phyloP scores from a whole-genome alignment of 2,329 filamentous ascomycete genomes.

The Cephalotrichum gorgonifer region DNA sequence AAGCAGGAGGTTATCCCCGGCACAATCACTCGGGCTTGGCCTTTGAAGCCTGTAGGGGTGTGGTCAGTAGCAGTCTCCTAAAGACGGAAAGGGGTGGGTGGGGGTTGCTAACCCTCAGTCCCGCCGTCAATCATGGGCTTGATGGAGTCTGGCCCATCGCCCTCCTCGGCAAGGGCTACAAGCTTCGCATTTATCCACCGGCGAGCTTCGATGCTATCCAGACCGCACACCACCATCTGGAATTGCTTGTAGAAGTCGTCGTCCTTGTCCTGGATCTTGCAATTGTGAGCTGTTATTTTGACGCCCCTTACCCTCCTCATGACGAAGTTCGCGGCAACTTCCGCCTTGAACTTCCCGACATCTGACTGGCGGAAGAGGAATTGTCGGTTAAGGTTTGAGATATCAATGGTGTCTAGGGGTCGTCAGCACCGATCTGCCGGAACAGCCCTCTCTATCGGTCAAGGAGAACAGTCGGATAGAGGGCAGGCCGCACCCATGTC shows the following conservation, averaged over 20 bases:
- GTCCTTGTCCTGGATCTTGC: slow-evolving; percentile 93
- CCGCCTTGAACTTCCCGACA: slow-evolving; percentile 88
- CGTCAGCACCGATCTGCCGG: slow-evolving; percentile 3
- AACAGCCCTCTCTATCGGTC: neutral
- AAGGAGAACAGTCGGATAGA: neutral
- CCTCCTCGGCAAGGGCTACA: slow-evolving; percentile 75
- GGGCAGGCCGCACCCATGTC: slow-evolving; percentile 68
- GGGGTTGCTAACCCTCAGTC: slow-evolving; percentile 57
- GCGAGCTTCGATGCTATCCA: slow-evolving; percentile 96
- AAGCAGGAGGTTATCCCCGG: slow-evolving; percentile 93
- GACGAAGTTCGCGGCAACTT: slow-evolving; percentile 85
- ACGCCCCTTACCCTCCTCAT: slow-evolving; percentile 83
- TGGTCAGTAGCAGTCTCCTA: neutral
- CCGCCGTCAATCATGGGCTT: slow-evolving; percentile 95
- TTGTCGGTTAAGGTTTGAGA: slow-evolving; percentile 94
- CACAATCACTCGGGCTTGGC: slow-evolving; percentile 84
- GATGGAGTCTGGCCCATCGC: slow-evolving; percentile 67
- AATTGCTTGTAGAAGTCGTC: slow-evolving; percentile 97
- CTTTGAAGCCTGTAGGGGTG: slow-evolving; percentile 68
- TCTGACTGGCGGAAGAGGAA: slow-evolving; percentile 90
- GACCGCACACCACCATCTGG: slow-evolving; percentile 81
- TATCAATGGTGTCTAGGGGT: slow-evolving; percentile 79
- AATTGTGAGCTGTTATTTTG: slow-evolving; percentile 86
- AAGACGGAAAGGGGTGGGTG: too few relatives aligned
- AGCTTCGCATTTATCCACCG: slow-evolving; percentile 96